These are phyloP conservation scores for Wallacemonas sp. DNA, from an alignment of 208 protist genomes.

Conservation along the genomic window DNA sequence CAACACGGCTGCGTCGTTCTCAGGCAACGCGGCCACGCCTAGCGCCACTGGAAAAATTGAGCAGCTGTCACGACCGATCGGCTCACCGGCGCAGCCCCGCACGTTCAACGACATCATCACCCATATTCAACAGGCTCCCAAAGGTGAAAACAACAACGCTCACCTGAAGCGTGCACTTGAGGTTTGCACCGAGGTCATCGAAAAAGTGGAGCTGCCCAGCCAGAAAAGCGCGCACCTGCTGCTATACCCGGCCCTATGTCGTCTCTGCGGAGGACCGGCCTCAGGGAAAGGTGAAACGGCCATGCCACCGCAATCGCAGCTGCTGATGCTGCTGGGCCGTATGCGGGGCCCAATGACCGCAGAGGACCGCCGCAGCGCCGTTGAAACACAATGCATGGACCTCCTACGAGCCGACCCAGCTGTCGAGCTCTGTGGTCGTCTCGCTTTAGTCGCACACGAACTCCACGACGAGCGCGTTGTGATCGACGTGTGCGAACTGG, in stretches of 20 bases:
- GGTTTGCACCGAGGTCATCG: constrained; percentile 50
- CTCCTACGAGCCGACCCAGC: constrained; percentile 61
- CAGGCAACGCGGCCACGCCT: neutral
- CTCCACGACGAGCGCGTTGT: constrained; percentile 62
- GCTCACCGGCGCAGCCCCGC: neutral
- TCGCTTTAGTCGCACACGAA: constrained; percentile 51
- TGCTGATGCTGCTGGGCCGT: constrained; percentile 63
- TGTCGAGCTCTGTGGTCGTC: constrained; percentile 76
- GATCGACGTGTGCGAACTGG: constrained; percentile 69
- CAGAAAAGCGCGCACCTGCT: constrained; percentile 53
- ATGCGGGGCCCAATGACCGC: constrained; percentile 35
- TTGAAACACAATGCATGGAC: constrained; percentile 53
- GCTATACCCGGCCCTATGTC: constrained; percentile 54
- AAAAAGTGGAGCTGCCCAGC: constrained; percentile 33
- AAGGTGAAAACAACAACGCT: constrained; percentile 36
- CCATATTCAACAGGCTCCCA: constrained; percentile 30
- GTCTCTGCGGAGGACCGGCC: constrained; percentile 36
- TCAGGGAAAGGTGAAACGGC: constrained; percentile 24
- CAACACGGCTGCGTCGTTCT: neutral
- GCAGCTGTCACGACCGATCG: too few species aligned
- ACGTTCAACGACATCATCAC: constrained; percentile 34
- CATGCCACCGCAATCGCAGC: constrained; percentile 67
- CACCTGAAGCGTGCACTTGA: constrained; percentile 56
- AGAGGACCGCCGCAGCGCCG: constrained; percentile 38
- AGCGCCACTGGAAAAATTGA: neutral